These are phyloP conservation scores for Pascua guehoae DNA, from an alignment of 1,284 basidiomycete species.

Conservation along the genomic window DNA sequence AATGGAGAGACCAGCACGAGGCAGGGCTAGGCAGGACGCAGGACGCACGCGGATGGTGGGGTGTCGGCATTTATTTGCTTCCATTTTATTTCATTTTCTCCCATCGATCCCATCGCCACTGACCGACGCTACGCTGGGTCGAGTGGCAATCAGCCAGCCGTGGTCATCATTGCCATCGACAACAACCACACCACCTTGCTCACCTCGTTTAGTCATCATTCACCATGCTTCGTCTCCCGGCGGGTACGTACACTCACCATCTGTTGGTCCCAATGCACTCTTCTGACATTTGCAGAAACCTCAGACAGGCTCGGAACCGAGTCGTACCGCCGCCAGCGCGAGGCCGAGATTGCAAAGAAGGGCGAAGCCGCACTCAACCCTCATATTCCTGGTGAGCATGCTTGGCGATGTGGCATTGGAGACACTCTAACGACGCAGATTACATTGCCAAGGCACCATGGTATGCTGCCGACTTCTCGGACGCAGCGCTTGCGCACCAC, in stretches of 20 bases:
- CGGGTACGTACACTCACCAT: constrained; percentile 9
- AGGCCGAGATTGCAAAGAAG: constrained; percentile 90
- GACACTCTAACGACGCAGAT: constrained; percentile 54
- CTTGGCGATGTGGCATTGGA: too few species aligned
- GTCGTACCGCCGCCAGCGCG: constrained; percentile 89
- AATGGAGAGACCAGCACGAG: too few species aligned
- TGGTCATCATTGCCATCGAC: not conserved
- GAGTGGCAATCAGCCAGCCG: too few species aligned
- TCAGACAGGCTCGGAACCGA: constrained; percentile 75
- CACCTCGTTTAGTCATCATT: not conserved
- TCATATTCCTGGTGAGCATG: constrained; percentile 66
- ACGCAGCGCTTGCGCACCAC: constrained; percentile 80
- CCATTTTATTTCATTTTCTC: constrained; percentile 6
- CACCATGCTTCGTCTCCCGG: constrained; percentile 27
- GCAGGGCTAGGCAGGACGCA: too few species aligned
- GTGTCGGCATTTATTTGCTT: too few species aligned
- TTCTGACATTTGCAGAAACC: constrained; percentile 11
- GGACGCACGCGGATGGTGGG: too few species aligned
- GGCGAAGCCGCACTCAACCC: constrained; percentile 97
- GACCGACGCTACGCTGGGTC: too few species aligned
- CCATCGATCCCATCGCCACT: constrained; percentile 3
- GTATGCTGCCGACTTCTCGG: constrained; percentile 84
- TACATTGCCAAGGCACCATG: constrained; percentile 95
- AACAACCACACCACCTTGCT: not conserved
- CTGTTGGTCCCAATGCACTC: not conserved